A percentile compares a stretch with the other conserved stretches of the same genome.
These are phyloP conservation scores for Odontarrhena argentea DNA, from an alignment of 345 rosid genomes.

Conservation along the genomic window DNA sequence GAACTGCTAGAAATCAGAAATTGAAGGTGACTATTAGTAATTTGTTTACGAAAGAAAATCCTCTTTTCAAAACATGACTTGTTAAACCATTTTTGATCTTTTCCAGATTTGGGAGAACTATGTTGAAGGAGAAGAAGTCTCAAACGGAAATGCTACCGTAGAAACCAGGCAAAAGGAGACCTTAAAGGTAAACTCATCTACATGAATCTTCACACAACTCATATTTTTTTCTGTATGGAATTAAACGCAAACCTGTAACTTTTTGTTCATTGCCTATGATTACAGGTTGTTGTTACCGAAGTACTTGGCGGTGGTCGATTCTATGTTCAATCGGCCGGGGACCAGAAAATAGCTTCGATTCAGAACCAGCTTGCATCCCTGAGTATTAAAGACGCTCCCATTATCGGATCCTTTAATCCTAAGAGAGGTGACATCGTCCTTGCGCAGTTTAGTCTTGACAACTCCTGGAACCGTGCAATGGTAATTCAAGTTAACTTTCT, in stretches of 20 bases:
- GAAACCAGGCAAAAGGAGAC: slow-evolving; percentile 93
- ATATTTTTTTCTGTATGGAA: not conserved
- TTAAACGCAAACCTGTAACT: not conserved
- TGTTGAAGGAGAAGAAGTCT: slow-evolving; percentile 93
- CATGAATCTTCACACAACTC: slow-evolving; percentile 12
- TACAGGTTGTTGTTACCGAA: slow-evolving; percentile 89
- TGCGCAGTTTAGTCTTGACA: slow-evolving; percentile 93
- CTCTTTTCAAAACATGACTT: not conserved
- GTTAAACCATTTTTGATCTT: slow-evolving; percentile 5
- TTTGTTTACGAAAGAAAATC: not conserved
- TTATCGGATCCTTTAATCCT: slow-evolving; percentile 82
- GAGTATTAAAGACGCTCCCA: slow-evolving; percentile 73
- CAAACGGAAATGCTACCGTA: slow-evolving; percentile 55
- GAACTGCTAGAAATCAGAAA: slow-evolving; percentile 81
- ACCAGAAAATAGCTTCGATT: slow-evolving; percentile 71
- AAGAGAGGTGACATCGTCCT: slow-evolving; percentile 88
- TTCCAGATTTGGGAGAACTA: slow-evolving; percentile 93
- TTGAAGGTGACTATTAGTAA: slow-evolving; percentile 60
- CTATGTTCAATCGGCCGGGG: slow-evolving; percentile 81
- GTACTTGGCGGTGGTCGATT: slow-evolving; percentile 87
- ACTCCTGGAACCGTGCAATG: slow-evolving; percentile 98
- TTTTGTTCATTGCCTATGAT: slow-evolving; percentile 23
- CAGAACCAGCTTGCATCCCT: slow-evolving; percentile 81
- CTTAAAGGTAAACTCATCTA: slow-evolving; percentile 57
- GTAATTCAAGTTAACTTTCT: slow-evolving; percentile 46